Evolutionary conservation across 2,329 filamentous ascomycete species (phyloP).

Genomic region (Alternaria conjuncta): DNA sequence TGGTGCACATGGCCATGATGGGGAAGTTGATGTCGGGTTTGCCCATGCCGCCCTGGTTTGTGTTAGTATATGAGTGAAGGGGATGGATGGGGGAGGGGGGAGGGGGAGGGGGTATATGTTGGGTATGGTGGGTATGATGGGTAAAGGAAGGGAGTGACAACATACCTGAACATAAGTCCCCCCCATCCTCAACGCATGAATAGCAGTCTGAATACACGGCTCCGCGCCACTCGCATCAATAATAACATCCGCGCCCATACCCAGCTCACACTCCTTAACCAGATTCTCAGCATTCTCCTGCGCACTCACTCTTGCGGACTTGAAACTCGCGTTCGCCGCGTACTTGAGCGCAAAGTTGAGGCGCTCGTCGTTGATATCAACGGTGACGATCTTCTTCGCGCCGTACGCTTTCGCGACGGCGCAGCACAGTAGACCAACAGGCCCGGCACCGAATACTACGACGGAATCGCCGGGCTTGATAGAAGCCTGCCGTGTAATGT

Average conservation of each 20-base stretch:
- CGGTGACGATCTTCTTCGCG: slow-evolving; percentile 81
- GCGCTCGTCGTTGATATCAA: slow-evolving; percentile 83
- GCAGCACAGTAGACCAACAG: slow-evolving; percentile 83
- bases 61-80: not conserved
- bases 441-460: slow-evolving; percentile 58
- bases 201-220: slow-evolving; percentile 57
- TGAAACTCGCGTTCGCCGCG: slow-evolving; percentile 70
- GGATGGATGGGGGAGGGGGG: too few species aligned
- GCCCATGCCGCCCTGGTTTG: slow-evolving; percentile 73
- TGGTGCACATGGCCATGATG: slow-evolving; percentile 86
- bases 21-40: slow-evolving; percentile 87
- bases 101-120: too few species aligned
- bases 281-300: slow-evolving; percentile 77
- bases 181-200: slow-evolving; percentile 56
- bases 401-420: slow-evolving; percentile 86
- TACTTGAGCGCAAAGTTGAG: slow-evolving; percentile 79
- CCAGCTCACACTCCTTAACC: slow-evolving; percentile 67
- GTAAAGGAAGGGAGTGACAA: too few species aligned
- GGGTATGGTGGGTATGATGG: too few species aligned
- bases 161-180: slow-evolving; percentile 55
- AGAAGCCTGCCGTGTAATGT: slow-evolving; percentile 54
- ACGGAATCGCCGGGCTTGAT: slow-evolving; percentile 54
- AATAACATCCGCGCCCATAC: slow-evolving; percentile 55
- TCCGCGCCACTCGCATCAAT: slow-evolving; percentile 59
- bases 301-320: slow-evolving; percentile 64